A percentile compares a stretch with the other conserved stretches of the same genome.
phyloP scores from a whole-genome alignment of 768 basidiomycete species.

The Crucibulum laeve region DNA sequence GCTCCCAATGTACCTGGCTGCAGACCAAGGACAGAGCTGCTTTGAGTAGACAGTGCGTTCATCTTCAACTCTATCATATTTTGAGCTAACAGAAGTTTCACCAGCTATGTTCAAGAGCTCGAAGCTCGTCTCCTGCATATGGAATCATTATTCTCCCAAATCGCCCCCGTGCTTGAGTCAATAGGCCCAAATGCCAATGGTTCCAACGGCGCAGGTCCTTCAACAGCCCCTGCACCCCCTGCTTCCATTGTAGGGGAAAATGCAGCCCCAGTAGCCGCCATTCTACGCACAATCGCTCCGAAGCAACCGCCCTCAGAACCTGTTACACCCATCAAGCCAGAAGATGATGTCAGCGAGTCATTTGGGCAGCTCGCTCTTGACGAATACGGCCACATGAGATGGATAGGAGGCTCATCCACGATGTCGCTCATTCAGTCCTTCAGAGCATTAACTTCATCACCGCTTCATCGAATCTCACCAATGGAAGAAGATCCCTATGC shows the following conservation, averaged over 20 bases:
- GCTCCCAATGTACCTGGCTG: constrained; percentile 81
- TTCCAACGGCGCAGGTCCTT: constrained; percentile 22
- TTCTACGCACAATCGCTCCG: constrained; percentile 29
- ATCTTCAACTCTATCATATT: constrained; percentile 3
- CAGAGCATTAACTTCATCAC: constrained; percentile 68
- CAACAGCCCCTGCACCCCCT: constrained; percentile 22
- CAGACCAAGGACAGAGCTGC: constrained; percentile 91
- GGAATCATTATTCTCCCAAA: constrained; percentile 82
- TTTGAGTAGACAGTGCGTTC: constrained; percentile 79
- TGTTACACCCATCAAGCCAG: constrained; percentile 46
- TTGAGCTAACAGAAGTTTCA: constrained; percentile 9
- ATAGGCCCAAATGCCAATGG: constrained; percentile 53
- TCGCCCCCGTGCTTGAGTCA: constrained; percentile 75
- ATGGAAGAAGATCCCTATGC: constrained; percentile 81
- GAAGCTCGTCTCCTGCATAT: constrained; percentile 85
- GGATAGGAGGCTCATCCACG: constrained; percentile 89
- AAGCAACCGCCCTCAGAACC: constrained; percentile 30
- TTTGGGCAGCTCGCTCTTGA: constrained; percentile 87
- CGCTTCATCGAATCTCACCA: constrained; percentile 73
- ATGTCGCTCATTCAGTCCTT: constrained; percentile 92
- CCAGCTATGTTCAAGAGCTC: constrained; percentile 87
- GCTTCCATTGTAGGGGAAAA: constrained; percentile 32
- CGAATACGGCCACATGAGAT: constrained; percentile 86
- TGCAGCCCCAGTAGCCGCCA: constrained; percentile 29
- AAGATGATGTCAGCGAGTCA: constrained; percentile 79